Percentiles rank a stretch among this genome's conserved stretches.
These are phyloP conservation scores for Colletotrichum scovillei DNA, from an alignment of 2,329 filamentous ascomycete genomes.

Conservation along the genomic window DNA sequence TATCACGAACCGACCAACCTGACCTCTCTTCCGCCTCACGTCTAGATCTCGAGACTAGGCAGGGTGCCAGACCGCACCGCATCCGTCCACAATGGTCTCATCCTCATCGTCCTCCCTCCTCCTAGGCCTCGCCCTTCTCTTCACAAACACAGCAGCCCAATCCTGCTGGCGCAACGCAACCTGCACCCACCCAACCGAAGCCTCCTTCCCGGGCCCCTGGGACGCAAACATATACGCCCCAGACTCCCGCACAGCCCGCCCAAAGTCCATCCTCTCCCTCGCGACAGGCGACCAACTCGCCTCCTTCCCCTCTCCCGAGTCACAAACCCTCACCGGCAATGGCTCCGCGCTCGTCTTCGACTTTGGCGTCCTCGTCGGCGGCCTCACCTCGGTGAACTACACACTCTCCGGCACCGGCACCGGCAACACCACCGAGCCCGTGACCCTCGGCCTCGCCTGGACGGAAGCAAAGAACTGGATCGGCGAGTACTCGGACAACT, in stretches of 20 bases:
- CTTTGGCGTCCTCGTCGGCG: conserved; percentile 69
- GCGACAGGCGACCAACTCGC: conserved; percentile 45
- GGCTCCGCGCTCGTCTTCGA: conserved; percentile 67
- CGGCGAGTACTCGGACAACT: conserved; percentile 58
- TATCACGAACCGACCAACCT: background rate
- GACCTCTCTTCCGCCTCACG: background rate
- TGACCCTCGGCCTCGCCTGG: conserved; percentile 57
- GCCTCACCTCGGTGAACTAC: conserved; percentile 64
- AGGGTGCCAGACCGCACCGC: background rate
- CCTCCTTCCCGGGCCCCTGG: conserved; percentile 68
- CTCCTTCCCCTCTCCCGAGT: conserved; percentile 39
- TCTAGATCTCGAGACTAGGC: background rate
- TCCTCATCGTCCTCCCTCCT: conserved; percentile 41
- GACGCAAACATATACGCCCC: conserved; percentile 69
- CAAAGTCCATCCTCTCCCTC: conserved; percentile 54
- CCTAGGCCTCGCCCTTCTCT: background rate
- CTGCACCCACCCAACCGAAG: conserved; percentile 60
- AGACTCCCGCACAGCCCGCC: conserved; percentile 59
- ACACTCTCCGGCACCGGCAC: conserved; percentile 47
- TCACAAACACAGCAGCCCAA: conserved; percentile 24
- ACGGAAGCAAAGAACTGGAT: conserved; percentile 60
- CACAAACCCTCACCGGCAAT: conserved; percentile 49
- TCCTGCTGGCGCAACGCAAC: conserved; percentile 66
- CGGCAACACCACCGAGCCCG: conserved; percentile 46
- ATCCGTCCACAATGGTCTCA: background rate